Percentiles rank a stretch among this genome's conserved stretches.
Conservation (phyloP, 805 yeast genomes). For the Teunomyces pallodes region DNA sequence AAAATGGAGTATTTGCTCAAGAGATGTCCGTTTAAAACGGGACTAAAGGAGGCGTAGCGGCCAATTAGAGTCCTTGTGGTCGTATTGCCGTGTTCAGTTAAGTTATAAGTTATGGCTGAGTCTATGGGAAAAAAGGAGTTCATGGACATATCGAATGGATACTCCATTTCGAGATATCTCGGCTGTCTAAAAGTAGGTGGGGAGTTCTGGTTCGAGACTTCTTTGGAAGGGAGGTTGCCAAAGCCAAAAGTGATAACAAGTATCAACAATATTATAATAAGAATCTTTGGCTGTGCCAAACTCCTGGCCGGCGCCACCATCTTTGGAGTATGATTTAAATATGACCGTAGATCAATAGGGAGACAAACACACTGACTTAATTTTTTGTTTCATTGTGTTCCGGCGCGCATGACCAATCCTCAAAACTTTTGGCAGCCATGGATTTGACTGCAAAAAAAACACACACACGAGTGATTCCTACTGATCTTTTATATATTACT, state of each 20-base stretch:
- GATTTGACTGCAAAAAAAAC: background rate
- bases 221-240: background rate
- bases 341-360: background rate
- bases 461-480: background rate
- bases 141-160: constrained; percentile 33
- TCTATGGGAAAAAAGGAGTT: constrained; percentile 44
- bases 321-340: background rate
- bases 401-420: background rate
- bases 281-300: constrained; percentile 9
- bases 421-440: background rate
- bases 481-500: background rate
- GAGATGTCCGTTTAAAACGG: constrained; percentile 25
- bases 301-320: constrained; percentile 5
- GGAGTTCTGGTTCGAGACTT: background rate
- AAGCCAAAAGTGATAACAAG: constrained; percentile 8
- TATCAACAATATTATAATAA: constrained; percentile 9
- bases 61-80: constrained; percentile 20
- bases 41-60: constrained; percentile 43
- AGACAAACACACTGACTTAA: background rate
- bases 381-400: background rate
- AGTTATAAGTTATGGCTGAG: constrained; percentile 29
- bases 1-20: constrained; percentile 19
- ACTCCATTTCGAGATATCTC: constrained; percentile 17
- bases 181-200: background rate
- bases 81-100: constrained; percentile 14